These are phyloP conservation scores for Diversispora eburnea DNA, from an alignment of 192 early-diverging fungal genomes.

Conservation along the genomic window DNA sequence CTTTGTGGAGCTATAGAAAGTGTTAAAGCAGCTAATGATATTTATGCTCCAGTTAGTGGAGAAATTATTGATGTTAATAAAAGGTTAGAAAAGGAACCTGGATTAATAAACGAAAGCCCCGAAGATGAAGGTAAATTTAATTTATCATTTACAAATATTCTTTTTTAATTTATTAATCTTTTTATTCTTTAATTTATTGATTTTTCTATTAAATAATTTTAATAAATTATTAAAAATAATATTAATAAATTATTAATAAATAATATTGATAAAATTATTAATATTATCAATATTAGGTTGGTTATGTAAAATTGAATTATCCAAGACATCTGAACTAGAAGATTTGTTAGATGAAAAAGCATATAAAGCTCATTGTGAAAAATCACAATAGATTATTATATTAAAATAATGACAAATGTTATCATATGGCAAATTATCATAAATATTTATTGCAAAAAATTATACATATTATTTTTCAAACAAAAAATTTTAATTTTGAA, in stretches of 20 bases:
- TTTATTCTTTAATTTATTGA: conserved; percentile 1
- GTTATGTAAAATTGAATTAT: conserved; percentile 89
- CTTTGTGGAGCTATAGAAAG: conserved; percentile 83
- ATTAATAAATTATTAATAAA: too few species aligned
- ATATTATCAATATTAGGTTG: conserved; percentile 58
- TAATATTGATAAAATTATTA: too few species aligned
- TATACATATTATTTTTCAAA: too few species aligned
- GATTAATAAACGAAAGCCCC: conserved; percentile 72
- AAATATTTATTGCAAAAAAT: too few species aligned
- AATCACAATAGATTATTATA: neutral
- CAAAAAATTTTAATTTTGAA: too few species aligned
- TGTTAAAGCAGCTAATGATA: conserved; percentile 93
- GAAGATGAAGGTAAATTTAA: conserved; percentile 55
- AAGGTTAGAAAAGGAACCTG: conserved; percentile 61
- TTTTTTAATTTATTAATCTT: conserved; percentile 8
- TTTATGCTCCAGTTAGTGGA: conserved; percentile 84
- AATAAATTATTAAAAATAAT: too few species aligned
- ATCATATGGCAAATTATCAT: too few species aligned
- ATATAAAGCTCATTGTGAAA: conserved; percentile 57
- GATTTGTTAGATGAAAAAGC: conserved; percentile 64
- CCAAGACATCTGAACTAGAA: conserved; percentile 61
- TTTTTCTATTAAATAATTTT: too few species aligned
- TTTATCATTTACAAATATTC: neutral
- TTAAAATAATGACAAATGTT: too few species aligned
- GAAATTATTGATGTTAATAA: conserved; percentile 77